Conservation (phyloP, 2,329 filamentous ascomycete species). For the Sclerotinia subarctica region DNA sequence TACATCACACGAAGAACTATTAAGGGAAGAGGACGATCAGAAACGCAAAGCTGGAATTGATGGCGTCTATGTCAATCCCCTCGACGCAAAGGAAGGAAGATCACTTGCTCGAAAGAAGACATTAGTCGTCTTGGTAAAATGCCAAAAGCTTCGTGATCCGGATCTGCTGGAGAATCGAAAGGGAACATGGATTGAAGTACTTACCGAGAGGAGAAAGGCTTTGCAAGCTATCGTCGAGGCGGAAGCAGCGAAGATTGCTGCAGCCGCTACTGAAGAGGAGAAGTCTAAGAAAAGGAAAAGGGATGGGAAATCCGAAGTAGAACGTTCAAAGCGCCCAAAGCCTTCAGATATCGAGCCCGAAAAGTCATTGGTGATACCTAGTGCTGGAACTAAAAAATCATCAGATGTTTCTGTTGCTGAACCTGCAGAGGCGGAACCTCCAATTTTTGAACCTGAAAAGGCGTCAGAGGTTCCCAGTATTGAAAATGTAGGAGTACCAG, state of each 20-base stretch:
- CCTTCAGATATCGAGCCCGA: not conserved
- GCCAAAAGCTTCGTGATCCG: slow-evolving; percentile 33
- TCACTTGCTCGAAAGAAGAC: slow-evolving; percentile 34
- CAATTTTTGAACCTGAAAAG: not conserved
- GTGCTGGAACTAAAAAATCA: not conserved
- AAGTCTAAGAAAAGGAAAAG: slow-evolving; percentile 17
- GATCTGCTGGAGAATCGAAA: slow-evolving; percentile 22
- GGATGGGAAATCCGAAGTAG: not conserved
- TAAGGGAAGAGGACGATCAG: slow-evolving; percentile 20
- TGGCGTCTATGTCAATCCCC: slow-evolving; percentile 26
- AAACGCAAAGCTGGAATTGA: slow-evolving; percentile 23
- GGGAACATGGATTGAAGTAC: slow-evolving; percentile 26
- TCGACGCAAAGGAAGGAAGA: slow-evolving; percentile 32
- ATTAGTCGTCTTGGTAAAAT: slow-evolving; percentile 37
- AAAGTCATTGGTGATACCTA: not conserved
- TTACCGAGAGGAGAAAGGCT: slow-evolving; percentile 20
- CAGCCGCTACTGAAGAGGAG: not conserved
- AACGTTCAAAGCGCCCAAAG: not conserved
- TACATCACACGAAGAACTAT: slow-evolving; percentile 21
- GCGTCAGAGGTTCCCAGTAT: not conserved
- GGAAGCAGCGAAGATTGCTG: slow-evolving; percentile 11
- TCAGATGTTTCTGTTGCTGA: not conserved
- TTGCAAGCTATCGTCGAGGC: slow-evolving; percentile 7
- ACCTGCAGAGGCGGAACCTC: not conserved
- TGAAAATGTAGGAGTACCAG: not conserved